phyloP scores from a whole-genome alignment of 2,329 filamentous ascomycete species.

The Diplodia scrobiculata region DNA sequence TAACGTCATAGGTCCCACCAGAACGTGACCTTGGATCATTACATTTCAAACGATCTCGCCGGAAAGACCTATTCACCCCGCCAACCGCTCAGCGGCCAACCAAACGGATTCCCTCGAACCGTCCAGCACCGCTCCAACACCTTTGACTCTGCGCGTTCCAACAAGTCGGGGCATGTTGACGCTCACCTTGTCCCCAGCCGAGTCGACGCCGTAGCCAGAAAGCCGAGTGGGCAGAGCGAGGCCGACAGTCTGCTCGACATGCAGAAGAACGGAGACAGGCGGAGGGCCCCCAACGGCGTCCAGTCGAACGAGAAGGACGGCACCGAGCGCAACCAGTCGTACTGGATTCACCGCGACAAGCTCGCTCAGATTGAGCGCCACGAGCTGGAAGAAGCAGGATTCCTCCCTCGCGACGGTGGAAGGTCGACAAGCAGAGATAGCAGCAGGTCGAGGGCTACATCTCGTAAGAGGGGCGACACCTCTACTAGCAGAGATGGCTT shows the following conservation, averaged over 20 bases:
- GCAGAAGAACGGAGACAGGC: slow-evolving; percentile 39
- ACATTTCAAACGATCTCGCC: slow-evolving; percentile 42
- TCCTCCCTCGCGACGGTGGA: slow-evolving; percentile 48
- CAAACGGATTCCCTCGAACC: slow-evolving; percentile 41
- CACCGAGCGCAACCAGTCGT: slow-evolving; percentile 4
- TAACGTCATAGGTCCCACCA: slow-evolving; percentile 33
- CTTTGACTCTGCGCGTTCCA: slow-evolving; percentile 37
- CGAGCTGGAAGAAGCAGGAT: slow-evolving; percentile 77
- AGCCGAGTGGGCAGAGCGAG: slow-evolving; percentile 49
- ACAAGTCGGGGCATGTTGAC: slow-evolving; percentile 35
- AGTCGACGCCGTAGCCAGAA: slow-evolving; percentile 35
- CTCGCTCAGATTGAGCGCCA: slow-evolving; percentile 77
- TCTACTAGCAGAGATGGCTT: slow-evolving; percentile 36
- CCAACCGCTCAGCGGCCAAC: slow-evolving; percentile 41
- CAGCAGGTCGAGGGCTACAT: slow-evolving; percentile 41
- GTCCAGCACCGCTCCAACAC: slow-evolving; percentile 37
- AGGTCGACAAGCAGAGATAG: slow-evolving; percentile 40
- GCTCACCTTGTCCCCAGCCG: slow-evolving; percentile 42
- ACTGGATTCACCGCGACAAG: slow-evolving; percentile 87
- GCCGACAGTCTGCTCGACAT: slow-evolving; percentile 54
- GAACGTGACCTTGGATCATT: slow-evolving; percentile 37
- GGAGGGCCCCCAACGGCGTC: slow-evolving; percentile 2
- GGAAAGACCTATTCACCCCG: slow-evolving; percentile 35
- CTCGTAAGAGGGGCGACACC: slow-evolving; percentile 39
- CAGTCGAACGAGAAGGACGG: neutral